A percentile compares a stretch with the other conserved stretches of the same genome.
Evolutionary conservation across 169 alveolate genomes (phyloP).

Genomic region (Plasmodium billcollinsi): DNA sequence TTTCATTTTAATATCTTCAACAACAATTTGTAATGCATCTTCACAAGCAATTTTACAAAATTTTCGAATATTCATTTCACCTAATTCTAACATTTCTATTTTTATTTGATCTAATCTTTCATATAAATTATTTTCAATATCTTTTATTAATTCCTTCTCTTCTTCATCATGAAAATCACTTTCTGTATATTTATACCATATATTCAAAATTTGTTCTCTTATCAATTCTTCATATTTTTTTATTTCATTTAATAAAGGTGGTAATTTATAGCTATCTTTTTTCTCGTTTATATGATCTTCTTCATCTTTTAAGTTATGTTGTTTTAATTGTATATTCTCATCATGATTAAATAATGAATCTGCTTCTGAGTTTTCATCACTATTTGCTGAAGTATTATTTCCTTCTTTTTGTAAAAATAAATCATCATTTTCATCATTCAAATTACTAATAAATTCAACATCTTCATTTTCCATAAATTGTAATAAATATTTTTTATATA

Average conservation of each 20-base stretch:
- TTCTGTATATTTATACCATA: slow-evolving; percentile 76
- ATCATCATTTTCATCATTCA: slow-evolving; percentile 71
- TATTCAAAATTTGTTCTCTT: slow-evolving; percentile 74
- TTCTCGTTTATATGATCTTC: background rate
- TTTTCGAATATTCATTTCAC: slow-evolving; percentile 66
- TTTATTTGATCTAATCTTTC: slow-evolving; percentile 73
- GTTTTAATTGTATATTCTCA: background rate
- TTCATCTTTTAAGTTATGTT: slow-evolving; percentile 1
- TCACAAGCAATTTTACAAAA: slow-evolving; percentile 78
- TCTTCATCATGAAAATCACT: slow-evolving; percentile 77
- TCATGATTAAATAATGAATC: slow-evolving; percentile 24
- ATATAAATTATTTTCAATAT: slow-evolving; percentile 72
- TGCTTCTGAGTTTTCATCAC: background rate
- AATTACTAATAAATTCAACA: slow-evolving; percentile 66
- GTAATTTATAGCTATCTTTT: slow-evolving; percentile 38
- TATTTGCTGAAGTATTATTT: background rate
- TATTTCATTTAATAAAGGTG: slow-evolving; percentile 71
- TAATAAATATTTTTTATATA: slow-evolving; percentile 66
- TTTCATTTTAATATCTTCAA: slow-evolving; percentile 75
- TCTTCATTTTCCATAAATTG: slow-evolving; percentile 78
- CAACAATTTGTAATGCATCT: slow-evolving; percentile 76
- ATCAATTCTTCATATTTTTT: slow-evolving; percentile 72
- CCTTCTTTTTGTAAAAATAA: slow-evolving; percentile 1
- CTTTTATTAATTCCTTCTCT: slow-evolving; percentile 73
- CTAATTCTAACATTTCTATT: slow-evolving; percentile 70